Evolutionary conservation across 306 rosid species (phyloP).

Genomic region (Fragaria ananassa): DNA sequence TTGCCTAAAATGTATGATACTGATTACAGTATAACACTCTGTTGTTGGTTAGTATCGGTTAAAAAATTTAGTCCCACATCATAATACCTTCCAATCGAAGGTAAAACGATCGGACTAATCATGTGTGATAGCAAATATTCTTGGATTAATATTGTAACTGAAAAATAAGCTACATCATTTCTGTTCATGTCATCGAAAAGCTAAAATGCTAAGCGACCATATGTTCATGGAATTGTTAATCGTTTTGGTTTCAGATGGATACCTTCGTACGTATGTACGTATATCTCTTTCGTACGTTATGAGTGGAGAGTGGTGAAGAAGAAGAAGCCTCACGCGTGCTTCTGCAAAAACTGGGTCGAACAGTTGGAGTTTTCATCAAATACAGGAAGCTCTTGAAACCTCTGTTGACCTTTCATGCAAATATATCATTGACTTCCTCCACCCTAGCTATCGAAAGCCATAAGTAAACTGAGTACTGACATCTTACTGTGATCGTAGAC

Average conservation of each 20-base stretch:
- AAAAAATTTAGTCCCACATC: not conserved
- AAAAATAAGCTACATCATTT: not conserved
- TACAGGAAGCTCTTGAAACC: conserved; percentile 2
- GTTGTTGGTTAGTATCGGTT: not conserved
- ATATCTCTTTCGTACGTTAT: too few species aligned
- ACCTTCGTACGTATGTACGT: too few species aligned
- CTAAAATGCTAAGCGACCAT: not conserved
- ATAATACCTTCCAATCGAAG: not conserved
- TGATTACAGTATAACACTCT: not conserved
- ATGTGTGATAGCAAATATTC: not conserved
- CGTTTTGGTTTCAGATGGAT: not conserved
- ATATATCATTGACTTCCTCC: conserved; percentile 7
- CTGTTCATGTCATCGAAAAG: not conserved
- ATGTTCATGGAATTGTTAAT: not conserved
- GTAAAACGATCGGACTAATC: not conserved
- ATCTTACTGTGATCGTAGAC: not conserved
- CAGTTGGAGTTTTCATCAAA: conserved; percentile 4
- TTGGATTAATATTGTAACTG: not conserved
- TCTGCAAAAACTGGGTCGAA: not conserved
- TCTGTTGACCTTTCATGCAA: conserved; percentile 8
- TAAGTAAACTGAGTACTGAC: not conserved
- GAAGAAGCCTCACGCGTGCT: too few species aligned
- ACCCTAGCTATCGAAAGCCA: not conserved
- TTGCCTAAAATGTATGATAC: not conserved
- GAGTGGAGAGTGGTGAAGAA: too few species aligned